Evolutionary conservation across 164 flowering plant genomes (phyloP).

Genomic region (Stephania japonica): DNA sequence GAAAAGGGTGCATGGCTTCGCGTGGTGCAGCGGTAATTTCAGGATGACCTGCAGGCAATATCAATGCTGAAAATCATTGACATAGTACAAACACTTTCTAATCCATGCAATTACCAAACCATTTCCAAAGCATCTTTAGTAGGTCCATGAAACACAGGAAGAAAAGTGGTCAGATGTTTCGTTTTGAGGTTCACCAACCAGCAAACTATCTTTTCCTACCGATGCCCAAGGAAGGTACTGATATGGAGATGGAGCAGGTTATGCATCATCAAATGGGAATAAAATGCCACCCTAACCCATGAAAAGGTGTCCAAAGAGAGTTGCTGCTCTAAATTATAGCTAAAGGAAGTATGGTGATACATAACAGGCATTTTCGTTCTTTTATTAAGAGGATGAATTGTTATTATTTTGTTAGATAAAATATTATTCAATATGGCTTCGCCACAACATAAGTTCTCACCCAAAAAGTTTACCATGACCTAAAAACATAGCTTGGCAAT

Average conservation of each 20-base stretch:
- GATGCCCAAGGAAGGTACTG: slow-evolving; percentile 26
- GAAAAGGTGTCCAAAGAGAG: slow-evolving; percentile 4
- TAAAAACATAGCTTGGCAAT: background rate
- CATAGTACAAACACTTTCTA: background rate
- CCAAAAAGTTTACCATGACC: background rate
- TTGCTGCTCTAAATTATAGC: background rate
- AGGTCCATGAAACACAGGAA: slow-evolving; percentile 17
- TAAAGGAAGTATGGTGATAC: background rate
- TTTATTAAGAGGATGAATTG: background rate
- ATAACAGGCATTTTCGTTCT: background rate
- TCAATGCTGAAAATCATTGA: background rate
- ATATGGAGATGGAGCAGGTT: slow-evolving; percentile 25
- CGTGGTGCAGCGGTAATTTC: slow-evolving; percentile 30
- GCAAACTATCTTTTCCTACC: slow-evolving; percentile 19
- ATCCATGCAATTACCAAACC: background rate
- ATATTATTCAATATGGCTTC: background rate
- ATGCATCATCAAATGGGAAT: slow-evolving; percentile 22
- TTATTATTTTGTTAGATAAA: too few species aligned
- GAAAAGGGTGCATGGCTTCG: slow-evolving; percentile 13
- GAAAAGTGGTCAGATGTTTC: slow-evolving; percentile 6
- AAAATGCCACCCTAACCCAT: slow-evolving; percentile 7
- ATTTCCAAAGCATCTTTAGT: slow-evolving; percentile 22
- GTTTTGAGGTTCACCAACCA: slow-evolving; percentile 37
- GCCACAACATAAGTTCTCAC: background rate
- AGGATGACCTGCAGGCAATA: slow-evolving; percentile 22